phyloP scores from a whole-genome alignment of 129 eudicot species.

The Apium graveolens region DNA sequence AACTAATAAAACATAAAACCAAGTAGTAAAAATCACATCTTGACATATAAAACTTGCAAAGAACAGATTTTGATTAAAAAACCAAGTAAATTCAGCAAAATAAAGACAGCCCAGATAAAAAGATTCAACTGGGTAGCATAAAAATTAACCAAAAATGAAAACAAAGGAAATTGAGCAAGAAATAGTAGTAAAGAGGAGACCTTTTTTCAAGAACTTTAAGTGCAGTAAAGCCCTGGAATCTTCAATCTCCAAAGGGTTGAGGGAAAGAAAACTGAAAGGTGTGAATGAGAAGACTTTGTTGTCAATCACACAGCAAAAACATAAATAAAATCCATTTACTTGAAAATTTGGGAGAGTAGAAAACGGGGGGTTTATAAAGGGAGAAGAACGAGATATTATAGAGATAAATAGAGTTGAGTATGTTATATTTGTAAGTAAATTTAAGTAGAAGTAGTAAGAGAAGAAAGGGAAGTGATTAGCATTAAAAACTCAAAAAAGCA shows the following conservation, averaged over 20 bases:
- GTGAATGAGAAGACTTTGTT: conserved; percentile 75
- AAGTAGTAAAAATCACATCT: not conserved
- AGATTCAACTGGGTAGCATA: conserved; percentile 3
- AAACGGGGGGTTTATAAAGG: conserved; percentile 7
- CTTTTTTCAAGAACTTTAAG: conserved; percentile 21
- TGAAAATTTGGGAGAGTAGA: not conserved
- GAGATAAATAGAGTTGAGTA: not conserved
- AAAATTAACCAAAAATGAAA: not conserved
- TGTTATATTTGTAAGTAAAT: not conserved
- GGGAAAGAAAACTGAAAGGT: conserved; percentile 31
- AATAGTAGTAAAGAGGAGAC: conserved; percentile 21
- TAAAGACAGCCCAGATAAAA: not conserved
- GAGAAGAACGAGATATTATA: conserved; percentile 4
- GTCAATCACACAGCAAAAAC: conserved; percentile 35
- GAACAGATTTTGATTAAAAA: not conserved
- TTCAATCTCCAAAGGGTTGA: conserved; percentile 31
- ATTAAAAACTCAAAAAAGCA: conserved; percentile 8
- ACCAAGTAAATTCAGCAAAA: not conserved
- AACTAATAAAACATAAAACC: not conserved
- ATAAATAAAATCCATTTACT: conserved; percentile 24
- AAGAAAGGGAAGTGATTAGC: not conserved
- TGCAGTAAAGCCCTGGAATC: conserved; percentile 52
- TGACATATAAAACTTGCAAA: not conserved
- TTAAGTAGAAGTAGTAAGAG: not conserved
- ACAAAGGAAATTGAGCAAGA: not conserved